Base-by-base conservation (phyloP, 129 eudicot genomes). In the Centaurea solstitialis region DNA sequence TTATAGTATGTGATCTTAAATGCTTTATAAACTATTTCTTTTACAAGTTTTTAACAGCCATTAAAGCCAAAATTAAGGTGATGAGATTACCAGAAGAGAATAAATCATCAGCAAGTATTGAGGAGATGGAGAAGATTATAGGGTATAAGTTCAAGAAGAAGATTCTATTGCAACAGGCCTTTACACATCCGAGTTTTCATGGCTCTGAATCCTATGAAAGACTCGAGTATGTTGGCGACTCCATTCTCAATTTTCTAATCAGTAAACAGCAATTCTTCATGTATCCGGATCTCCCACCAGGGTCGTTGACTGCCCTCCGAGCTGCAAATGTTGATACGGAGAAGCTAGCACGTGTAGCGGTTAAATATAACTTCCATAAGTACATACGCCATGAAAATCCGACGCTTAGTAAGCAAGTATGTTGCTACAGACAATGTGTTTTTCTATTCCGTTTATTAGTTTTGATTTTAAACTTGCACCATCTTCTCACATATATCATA, bases 301-400 rank as follows among this genome's bases (percentile, higher is more conserved):
- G 97, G 30, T 81, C 80, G 37, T 83, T 91, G 85, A 78, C 93
- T 43, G 85, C 97, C 68, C 91, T 91, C 7, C 91, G 97, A 67
- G 91, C 97, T 80, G 93, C 97, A 6, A 91, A 91, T 75, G 91
- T 88, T 62, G 95, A 91, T 81, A 91, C 92, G 2, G 95, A 91
- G 77, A 91, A 88, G 81, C 82, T 91, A 65, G 95, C 95, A 70
- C 92, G 92, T 20, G 89, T 75, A 3, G 93, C 96, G 7, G 87
- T 91, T 45, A 87, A 87, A 53, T 85, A 85, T 85, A 89, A 87
- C 76, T 88, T 91, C 68, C 93, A 88, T 78, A 87, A 69, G 24
- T 91, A 88, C 70, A 43, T 91, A 12, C 87, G 90, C 12, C 93
- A 87, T 79, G 84, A 76, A 40, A 83, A 86, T 70, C 97, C 90